Conservation (phyloP, 352 stramenopile species). For the Pythium brachiatum region DNA sequence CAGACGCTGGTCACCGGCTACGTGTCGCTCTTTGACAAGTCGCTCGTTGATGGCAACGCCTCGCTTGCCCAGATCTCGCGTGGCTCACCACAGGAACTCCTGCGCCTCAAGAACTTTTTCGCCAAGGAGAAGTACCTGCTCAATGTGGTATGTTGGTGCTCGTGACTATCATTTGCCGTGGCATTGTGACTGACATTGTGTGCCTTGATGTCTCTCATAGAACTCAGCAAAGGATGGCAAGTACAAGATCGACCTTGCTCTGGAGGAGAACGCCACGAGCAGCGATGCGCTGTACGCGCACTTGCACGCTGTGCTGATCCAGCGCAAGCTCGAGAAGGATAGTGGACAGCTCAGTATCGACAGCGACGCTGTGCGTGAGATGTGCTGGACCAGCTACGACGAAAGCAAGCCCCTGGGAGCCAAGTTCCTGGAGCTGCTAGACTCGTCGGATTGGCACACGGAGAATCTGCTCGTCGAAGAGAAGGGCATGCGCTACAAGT, state of each 20-base stretch:
- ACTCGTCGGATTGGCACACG: conserved; percentile 49
- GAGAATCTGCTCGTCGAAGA: conserved; percentile 69
- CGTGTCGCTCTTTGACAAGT: conserved; percentile 43
- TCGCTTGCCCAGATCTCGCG: conserved; percentile 44
- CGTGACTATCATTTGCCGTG: too few relatives aligned
- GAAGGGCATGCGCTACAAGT: conserved; percentile 57
- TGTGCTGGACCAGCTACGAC: conserved; percentile 32
- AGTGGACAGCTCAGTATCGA: not conserved
- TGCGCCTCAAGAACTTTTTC: conserved; percentile 45
- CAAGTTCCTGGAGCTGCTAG: conserved; percentile 38
- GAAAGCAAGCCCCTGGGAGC: conserved; percentile 28
- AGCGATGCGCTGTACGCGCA: conserved; percentile 44
- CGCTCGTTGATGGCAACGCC: conserved; percentile 45
- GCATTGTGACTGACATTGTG: not conserved
- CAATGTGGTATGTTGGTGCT: conserved; percentile 34
- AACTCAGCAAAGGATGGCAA: conserved; percentile 3
- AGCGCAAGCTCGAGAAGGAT: conserved; percentile 34
- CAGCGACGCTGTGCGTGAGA: conserved; percentile 10
- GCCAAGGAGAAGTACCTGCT: conserved; percentile 51
- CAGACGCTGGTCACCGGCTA: conserved; percentile 50
- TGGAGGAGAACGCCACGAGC: conserved; percentile 46
- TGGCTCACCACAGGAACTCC: conserved; percentile 34
- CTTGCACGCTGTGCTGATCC: conserved; percentile 53
- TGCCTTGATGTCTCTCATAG: too few relatives aligned
- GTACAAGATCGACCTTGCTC: conserved; percentile 43